Conservation (phyloP, 306 rosid genomes). For the Arachis stenosperma region DNA sequence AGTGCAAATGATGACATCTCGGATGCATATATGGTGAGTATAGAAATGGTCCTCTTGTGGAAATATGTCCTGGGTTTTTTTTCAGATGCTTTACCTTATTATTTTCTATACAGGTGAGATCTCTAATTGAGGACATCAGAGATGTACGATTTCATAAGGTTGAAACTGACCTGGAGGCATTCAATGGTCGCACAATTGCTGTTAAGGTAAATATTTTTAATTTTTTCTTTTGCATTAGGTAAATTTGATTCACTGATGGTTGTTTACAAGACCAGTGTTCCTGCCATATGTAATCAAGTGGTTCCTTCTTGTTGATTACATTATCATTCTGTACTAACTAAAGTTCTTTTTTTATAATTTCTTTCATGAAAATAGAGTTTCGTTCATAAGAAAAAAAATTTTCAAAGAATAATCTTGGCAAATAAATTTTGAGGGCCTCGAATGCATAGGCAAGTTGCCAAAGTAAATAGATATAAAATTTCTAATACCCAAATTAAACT, state of each 20-base stretch:
- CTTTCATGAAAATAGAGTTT: too few species aligned
- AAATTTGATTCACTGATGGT: conserved; percentile 16
- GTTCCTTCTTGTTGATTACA: not conserved
- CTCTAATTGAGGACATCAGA: conserved; percentile 90
- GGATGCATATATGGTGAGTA: conserved; percentile 82
- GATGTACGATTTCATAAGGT: conserved; percentile 94
- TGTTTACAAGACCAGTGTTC: not conserved
- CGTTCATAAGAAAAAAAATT: too few species aligned
- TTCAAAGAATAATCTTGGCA: too few species aligned
- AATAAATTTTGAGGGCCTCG: too few species aligned
- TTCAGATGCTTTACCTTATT: conserved; percentile 34
- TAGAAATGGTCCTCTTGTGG: conserved; percentile 28
- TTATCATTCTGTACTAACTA: not conserved
- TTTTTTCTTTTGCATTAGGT: not conserved
- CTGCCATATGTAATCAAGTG: conserved; percentile 3
- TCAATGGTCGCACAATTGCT: conserved; percentile 86
- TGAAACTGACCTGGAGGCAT: conserved; percentile 82
- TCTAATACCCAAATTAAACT: not conserved
- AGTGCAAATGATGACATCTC: conserved; percentile 88
- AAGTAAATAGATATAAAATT: too few species aligned
- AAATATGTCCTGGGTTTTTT: conserved; percentile 25
- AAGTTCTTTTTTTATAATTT: too few species aligned
- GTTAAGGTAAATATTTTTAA: conserved; percentile 65
- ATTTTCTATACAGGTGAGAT: conserved; percentile 65
- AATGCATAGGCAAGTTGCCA: too few species aligned